Evolutionary conservation across 2,329 filamentous ascomycete genomes (phyloP).

Genomic region (Xylaria sp.): DNA sequence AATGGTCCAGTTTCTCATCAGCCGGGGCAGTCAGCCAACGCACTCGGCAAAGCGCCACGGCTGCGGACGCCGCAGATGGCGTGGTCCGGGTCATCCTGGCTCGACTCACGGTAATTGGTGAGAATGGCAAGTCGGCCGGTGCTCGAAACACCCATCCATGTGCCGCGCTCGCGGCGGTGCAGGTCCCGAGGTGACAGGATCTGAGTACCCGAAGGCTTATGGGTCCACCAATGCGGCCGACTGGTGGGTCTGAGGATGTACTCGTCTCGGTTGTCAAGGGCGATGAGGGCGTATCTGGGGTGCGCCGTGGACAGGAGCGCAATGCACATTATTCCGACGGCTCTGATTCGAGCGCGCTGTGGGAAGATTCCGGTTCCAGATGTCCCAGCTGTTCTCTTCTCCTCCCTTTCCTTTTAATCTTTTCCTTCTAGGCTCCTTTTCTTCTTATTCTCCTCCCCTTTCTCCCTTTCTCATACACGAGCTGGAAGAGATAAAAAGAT

Average conservation of each 20-base stretch:
- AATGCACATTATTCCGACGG: conserved; percentile 69
- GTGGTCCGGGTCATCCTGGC: conserved; percentile 54
- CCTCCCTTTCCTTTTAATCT: neutral
- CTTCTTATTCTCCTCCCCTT: neutral
- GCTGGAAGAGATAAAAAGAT: too few species aligned
- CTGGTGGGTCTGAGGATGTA: conserved; percentile 69
- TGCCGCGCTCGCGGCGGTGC: conserved; percentile 65
- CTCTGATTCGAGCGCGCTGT: neutral
- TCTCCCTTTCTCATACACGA: neutral
- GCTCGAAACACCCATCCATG: conserved; percentile 69
- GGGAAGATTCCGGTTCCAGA: neutral
- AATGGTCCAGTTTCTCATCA: conserved; percentile 54
- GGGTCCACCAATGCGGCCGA: conserved; percentile 68
- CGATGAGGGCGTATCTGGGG: conserved; percentile 74
- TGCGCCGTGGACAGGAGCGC: conserved; percentile 76
- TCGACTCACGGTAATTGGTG: conserved; percentile 69
- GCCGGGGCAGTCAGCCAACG: conserved; percentile 61
- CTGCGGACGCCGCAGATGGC: conserved; percentile 61
- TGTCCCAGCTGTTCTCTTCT: neutral
- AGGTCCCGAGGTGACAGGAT: conserved; percentile 67
- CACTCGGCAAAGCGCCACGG: conserved; percentile 68
- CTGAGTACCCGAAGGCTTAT: conserved; percentile 47
- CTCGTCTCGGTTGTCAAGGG: conserved; percentile 80
- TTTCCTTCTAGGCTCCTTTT: neutral
- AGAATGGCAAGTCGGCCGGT: conserved; percentile 66